These are phyloP conservation scores for Vitis hybrid DNA, from an alignment of 177 flowering plant species.

Conservation along the genomic window DNA sequence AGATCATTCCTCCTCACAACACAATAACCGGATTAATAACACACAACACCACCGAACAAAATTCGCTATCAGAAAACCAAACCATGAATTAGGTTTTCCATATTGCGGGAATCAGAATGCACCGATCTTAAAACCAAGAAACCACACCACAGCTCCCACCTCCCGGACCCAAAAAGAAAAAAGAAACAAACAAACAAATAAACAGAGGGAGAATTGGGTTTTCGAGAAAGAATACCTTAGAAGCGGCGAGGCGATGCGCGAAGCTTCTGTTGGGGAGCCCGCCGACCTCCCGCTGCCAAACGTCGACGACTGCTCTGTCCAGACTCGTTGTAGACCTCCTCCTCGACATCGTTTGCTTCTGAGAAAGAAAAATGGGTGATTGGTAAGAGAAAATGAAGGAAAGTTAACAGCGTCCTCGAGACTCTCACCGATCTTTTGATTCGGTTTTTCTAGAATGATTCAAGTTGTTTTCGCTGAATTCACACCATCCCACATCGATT, in stretches of 20 bases:
- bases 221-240: constrained; percentile 45
- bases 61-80: not conserved
- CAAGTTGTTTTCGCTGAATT: no score
- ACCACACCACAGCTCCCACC: not conserved
- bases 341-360: constrained; percentile 2
- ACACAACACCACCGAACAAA: no score
- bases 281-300: constrained; percentile 74
- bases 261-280: constrained; percentile 51
- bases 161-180: not conserved
- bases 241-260: constrained; percentile 55
- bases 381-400: no score
- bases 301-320: constrained; percentile 45
- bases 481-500: no score
- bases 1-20: no score
- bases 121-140: no score
- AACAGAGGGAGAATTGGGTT: not conserved
- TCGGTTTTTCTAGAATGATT: no score
- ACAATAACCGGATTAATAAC: no score
- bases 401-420: not conserved
- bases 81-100: not conserved
- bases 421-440: not conserved
- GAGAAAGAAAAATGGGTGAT: not conserved
- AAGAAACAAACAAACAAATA: not conserved
- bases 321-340: constrained; percentile 26
- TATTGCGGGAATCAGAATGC: not conserved